Evolutionary conservation across 148 eudicot genomes (phyloP).

Genomic region (Salicornia ramosissima): DNA sequence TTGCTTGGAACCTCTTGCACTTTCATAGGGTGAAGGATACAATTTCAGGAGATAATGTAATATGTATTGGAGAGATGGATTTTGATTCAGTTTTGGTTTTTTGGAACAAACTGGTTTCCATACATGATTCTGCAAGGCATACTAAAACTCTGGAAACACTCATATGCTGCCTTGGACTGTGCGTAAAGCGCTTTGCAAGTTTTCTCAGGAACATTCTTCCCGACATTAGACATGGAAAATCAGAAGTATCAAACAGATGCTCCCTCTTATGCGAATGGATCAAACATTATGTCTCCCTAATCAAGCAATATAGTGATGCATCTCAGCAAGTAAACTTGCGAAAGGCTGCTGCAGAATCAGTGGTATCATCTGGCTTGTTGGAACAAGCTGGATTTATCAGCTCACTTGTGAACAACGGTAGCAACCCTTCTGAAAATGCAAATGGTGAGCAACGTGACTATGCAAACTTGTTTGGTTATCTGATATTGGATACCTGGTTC

Average conservation of each 20-base stretch:
- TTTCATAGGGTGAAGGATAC: constrained; percentile 30
- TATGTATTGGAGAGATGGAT: constrained; percentile 56
- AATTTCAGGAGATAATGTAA: constrained; percentile 15
- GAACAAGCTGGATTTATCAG: constrained; percentile 60
- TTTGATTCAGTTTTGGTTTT: constrained; percentile 45
- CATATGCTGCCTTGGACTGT: constrained; percentile 69
- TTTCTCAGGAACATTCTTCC: constrained; percentile 44
- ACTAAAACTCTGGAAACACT: constrained; percentile 66
- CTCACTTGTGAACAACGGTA: constrained; percentile 28
- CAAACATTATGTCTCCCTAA: constrained; percentile 47
- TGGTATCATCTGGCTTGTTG: constrained; percentile 76
- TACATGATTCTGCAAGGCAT: constrained; percentile 54
- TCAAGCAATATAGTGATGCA: constrained; percentile 56
- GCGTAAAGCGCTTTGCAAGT: constrained; percentile 26
- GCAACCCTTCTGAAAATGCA: constrained; percentile 28
- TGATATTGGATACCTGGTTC: constrained; percentile 65
- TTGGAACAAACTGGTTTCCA: constrained; percentile 65
- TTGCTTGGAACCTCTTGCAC: constrained; percentile 61
- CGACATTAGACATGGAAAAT: constrained; percentile 14
- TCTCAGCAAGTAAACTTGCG: constrained; percentile 81
- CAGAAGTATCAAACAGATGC: constrained; percentile 30
- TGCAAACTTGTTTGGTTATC: constrained; percentile 42
- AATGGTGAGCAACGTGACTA: constrained; percentile 28
- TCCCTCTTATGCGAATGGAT: constrained; percentile 42
- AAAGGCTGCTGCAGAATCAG: constrained; percentile 82